Evolutionary conservation across 2,329 filamentous ascomycete genomes (phyloP), one percentile per base, ranked within the genome.

Genomic region (Lecanoromycetidae sp.): DNA sequence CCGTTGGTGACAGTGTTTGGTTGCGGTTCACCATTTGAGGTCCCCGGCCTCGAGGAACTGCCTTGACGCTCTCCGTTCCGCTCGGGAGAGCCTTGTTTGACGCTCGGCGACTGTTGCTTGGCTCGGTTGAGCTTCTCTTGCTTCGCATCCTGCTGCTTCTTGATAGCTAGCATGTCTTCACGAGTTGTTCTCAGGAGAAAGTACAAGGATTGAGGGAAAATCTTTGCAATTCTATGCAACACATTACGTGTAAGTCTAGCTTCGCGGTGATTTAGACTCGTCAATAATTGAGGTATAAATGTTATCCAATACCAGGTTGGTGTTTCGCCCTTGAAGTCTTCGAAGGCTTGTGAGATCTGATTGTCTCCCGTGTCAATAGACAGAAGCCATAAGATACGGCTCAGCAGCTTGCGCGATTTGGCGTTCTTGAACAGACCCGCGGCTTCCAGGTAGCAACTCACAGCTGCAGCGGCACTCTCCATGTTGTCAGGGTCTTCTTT

Each of bases 281-380:
- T 90, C 26, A 99, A 77, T 34, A 99, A 75, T 64, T 99, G 91
- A 15, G 91, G 91, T 54, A 99, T 96, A 63, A 94, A 98, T 0
- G 90, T 96, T 56, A 96, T 95, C 91, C 91, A 99, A 67, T 96
- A 98, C 91, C 91, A 99, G 10, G 94, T 87, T 0, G 88, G 87
- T 2, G 87, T 94, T 57, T 98, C 93, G 43, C 91, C 91, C 70
- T 96, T 95, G 69, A 91, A 98, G 56, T 90, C 86, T 55, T 94
- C 87, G 56, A 95, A 98, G 10, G 90, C 87, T 57, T 79, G 74
- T 0, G 86, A 83, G 51, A 98, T 81, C 30, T 77, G 82, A 10
- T 86, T 86, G 60, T 87, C 86, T 0, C 84, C 74, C 58, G 95
- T 87, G 60, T 98, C 91, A 55, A 98, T 71, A 64, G 90, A 96